Evolutionary conservation across 2,329 filamentous ascomycete species (phyloP), one percentile per base, ranked within the genome.

Genomic region (Pestalotiopsis sp.): DNA sequence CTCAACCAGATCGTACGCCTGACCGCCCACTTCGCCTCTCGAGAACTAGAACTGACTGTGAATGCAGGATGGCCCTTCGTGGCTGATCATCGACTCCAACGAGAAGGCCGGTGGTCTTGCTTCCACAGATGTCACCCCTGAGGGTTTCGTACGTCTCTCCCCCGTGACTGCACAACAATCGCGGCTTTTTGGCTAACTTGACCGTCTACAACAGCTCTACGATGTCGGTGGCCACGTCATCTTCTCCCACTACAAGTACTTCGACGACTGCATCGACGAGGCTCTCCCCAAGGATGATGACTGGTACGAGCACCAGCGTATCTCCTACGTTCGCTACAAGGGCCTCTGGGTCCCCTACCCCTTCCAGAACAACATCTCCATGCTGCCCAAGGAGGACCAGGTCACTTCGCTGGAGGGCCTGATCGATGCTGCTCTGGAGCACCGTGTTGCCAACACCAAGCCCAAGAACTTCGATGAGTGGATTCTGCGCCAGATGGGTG

Each of bases 181-280:
- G 45, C 13, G 38, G 13, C 11, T 36, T 23, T 20, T 39, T 60
- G 59, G 59, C 59, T 62, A 62, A 62, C 20, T 13, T 36, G 13
- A 20, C 9, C 36, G 41, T 38, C 57, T 58, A 60, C 17, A 39
- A 13, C 78, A 97, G 95, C 90, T 99, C 77, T 99, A 98, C 89
- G 96, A 99, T 84, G 96, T 99, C 77, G 95, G 95, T 81, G 95
- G 95, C 77, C 95, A 98, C 84, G 95, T 98, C 84, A 98, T 98
- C 85, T 98, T 98, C 89, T 98, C 95, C 76, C 95, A 98, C 90
- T 99, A 99, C 92, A 98, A 98, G 87, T 99, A 99, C 90, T 99
- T 99, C 82, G 96, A 99, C 85, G 96, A 99, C 87, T 97, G 93
- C 86, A 92, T 99, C 80, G 90, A 98, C 82, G 96, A 99, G 88